Conservation (phyloP, 139 green algal genomes). For the Gonium pectorale region DNA sequence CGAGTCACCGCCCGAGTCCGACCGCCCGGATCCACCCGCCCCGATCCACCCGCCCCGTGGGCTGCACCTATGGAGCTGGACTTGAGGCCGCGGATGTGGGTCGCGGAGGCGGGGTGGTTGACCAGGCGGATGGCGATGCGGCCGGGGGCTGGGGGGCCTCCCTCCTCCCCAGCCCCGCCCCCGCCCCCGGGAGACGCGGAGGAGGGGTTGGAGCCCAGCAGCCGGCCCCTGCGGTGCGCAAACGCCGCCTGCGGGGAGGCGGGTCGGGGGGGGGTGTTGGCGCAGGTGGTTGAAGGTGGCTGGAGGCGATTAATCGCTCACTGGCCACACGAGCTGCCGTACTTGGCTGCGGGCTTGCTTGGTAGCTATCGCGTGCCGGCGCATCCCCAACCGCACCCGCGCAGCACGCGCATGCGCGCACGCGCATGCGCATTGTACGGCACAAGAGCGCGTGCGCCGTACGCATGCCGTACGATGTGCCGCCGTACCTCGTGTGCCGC, state of each 20-base stretch:
- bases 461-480: not conserved
- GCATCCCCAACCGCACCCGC: too few relatives aligned
- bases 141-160: not conserved
- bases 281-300: not conserved
- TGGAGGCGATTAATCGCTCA: too few relatives aligned
- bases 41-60: too few relatives aligned
- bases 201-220: not conserved
- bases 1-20: too few relatives aligned
- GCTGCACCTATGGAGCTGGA: constrained; percentile 71
- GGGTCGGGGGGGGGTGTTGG: not conserved
- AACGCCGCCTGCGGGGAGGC: constrained; percentile 3
- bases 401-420: too few relatives aligned
- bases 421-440: too few relatives aligned
- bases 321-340: too few relatives aligned
- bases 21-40: too few relatives aligned
- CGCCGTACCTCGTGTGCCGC: constrained; percentile 65
- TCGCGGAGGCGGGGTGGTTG: constrained; percentile 59
- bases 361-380: too few relatives aligned
- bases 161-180: not conserved
- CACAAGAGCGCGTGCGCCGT: not conserved
- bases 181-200: not conserved
- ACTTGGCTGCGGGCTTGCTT: too few relatives aligned
- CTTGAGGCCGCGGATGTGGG: constrained; percentile 68
- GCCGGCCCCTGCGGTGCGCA: not conserved
- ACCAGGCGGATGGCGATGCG: constrained; percentile 59